Percentiles rank a stretch among this genome's conserved stretches.
Evolutionary conservation across 176 grass and related monocot species (phyloP).

Genomic region (Juncus effusus): DNA sequence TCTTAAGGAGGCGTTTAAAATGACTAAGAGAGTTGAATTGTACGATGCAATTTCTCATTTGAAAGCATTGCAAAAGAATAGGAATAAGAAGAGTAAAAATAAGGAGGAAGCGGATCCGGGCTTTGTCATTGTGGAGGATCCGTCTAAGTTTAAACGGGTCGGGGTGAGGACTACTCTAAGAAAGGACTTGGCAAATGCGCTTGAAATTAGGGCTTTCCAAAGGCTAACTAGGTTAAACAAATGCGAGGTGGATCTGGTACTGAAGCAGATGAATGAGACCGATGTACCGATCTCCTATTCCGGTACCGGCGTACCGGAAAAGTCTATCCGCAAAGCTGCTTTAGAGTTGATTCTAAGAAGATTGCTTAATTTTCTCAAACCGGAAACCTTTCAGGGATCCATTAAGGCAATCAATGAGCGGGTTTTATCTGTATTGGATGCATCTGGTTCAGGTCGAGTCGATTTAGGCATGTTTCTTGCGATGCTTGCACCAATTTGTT

Average conservation of each 20-base stretch:
- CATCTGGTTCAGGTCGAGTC: constrained; percentile 71
- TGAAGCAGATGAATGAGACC: constrained; percentile 90
- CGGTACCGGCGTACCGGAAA: constrained; percentile 61
- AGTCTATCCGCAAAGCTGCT: constrained; percentile 83
- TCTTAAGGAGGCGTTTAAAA: constrained; percentile 96
- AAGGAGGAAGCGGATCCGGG: constrained; percentile 45
- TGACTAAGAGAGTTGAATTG: constrained; percentile 92
- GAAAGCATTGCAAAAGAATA: constrained; percentile 89
- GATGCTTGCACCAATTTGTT: constrained; percentile 75
- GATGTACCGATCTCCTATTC: constrained; percentile 97
- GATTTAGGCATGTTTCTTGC: constrained; percentile 98
- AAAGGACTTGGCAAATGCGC: constrained; percentile 84
- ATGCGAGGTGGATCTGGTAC: constrained; percentile 60
- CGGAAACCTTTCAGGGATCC: constrained; percentile 87
- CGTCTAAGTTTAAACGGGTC: constrained; percentile 87
- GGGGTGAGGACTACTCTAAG: constrained; percentile 62
- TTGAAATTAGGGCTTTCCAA: constrained; percentile 93
- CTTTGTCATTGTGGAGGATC: constrained; percentile 81
- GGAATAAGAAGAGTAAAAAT: constrained; percentile 43
- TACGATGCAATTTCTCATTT: constrained; percentile 98
- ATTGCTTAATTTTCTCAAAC: constrained; percentile 77
- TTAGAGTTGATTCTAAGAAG: constrained; percentile 84
- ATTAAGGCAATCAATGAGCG: constrained; percentile 89
- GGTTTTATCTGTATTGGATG: constrained; percentile 76
- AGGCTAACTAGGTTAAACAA: constrained; percentile 61